Evolutionary conservation across 2,329 filamentous ascomycete genomes (phyloP).

Genomic region (Juglanconis juglandina): DNA sequence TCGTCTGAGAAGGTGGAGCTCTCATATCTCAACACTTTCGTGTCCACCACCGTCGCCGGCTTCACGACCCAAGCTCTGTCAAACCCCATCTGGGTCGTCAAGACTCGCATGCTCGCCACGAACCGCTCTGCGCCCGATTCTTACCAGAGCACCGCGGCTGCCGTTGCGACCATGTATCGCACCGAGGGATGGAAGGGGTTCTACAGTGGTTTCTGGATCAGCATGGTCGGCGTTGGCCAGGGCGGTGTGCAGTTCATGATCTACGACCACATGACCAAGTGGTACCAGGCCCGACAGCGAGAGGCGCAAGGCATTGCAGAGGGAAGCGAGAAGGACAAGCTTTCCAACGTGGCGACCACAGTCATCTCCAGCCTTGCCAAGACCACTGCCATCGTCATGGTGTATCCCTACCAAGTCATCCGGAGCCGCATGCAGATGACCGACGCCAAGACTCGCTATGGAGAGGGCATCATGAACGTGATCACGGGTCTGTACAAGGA

Average conservation of each 20-base stretch:
- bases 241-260: constrained; percentile 94
- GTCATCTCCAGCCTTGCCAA: constrained; percentile 77
- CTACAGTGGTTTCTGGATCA: constrained; percentile 81
- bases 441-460: constrained; percentile 71
- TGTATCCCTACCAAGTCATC: constrained; percentile 94
- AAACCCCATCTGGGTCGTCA: constrained; percentile 97
- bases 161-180: constrained; percentile 62
- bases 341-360: constrained; percentile 76
- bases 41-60: constrained; percentile 69
- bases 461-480: constrained; percentile 67
- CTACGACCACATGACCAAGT: constrained; percentile 69
- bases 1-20: constrained; percentile 32
- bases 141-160: constrained; percentile 74
- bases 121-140: constrained; percentile 71
- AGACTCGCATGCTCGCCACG: constrained; percentile 92
- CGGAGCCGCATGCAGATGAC: constrained; percentile 87
- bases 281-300: constrained; percentile 35
- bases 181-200: constrained; percentile 76
- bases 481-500: constrained; percentile 69
- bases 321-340: constrained; percentile 29
- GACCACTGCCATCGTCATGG: constrained; percentile 80
- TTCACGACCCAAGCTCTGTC: constrained; percentile 76
- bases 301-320: constrained; percentile 20
- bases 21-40: constrained; percentile 71
- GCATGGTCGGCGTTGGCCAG: constrained; percentile 82